Conservation (phyloP, 768 basidiomycete species). For the Polyporus arcularius region DNA sequence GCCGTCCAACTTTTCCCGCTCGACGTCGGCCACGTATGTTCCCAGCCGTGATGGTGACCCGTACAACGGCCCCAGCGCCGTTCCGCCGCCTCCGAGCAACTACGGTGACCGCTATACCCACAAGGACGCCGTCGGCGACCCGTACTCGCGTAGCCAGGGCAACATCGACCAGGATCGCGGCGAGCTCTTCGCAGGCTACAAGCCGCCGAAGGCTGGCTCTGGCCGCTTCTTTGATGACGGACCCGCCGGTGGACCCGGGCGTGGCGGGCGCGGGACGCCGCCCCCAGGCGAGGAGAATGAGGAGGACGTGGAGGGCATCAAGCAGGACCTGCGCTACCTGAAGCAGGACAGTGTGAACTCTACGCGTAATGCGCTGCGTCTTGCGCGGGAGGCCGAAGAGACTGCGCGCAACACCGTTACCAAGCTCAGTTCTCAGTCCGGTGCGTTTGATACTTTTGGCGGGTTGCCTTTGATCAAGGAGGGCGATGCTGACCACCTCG, state of each 20-base stretch:
- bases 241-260: slow-evolving; percentile 30
- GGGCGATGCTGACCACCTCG: neutral
- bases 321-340: slow-evolving; percentile 81
- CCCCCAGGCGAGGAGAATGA: slow-evolving; percentile 73
- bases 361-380: slow-evolving; percentile 87
- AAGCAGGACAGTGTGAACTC: slow-evolving; percentile 93
- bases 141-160: slow-evolving; percentile 63
- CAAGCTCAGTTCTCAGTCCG: slow-evolving; percentile 91
- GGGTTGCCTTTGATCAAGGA: neutral
- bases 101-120: slow-evolving; percentile 49
- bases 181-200: slow-evolving; percentile 77
- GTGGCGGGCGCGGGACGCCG: slow-evolving; percentile 39
- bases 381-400: slow-evolving; percentile 97
- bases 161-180: slow-evolving; percentile 66
- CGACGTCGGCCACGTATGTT: slow-evolving; percentile 63
- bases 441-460: slow-evolving; percentile 43
- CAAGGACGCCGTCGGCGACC: slow-evolving; percentile 57
- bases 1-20: slow-evolving; percentile 39
- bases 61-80: slow-evolving; percentile 37
- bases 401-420: slow-evolving; percentile 83
- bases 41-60: slow-evolving; percentile 70
- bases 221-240: slow-evolving; percentile 70
- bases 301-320: slow-evolving; percentile 93
- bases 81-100: slow-evolving; percentile 13
- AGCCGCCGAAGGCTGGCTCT: slow-evolving; percentile 56